phyloP scores from a whole-genome alignment of 1,284 basidiomycete genomes.

The Rhodotorula sp. region DNA sequence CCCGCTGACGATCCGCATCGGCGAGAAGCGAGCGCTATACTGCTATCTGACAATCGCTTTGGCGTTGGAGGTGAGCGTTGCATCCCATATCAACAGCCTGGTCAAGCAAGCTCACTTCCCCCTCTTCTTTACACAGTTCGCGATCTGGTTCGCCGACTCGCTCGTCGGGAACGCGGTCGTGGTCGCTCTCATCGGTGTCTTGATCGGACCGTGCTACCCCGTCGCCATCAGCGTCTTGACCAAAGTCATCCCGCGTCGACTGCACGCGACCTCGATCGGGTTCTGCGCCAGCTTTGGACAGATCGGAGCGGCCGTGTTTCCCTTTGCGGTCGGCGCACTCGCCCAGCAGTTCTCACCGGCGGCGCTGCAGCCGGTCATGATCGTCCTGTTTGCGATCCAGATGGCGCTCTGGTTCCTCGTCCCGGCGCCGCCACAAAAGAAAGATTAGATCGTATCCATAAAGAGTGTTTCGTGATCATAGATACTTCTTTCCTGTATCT shows the following conservation, averaged over 20 bases:
- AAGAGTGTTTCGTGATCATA: too few relatives aligned
- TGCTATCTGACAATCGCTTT: constrained; percentile 23
- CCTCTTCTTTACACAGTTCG: constrained; percentile 6
- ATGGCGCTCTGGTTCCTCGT: constrained; percentile 11
- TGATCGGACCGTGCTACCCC: constrained; percentile 4
- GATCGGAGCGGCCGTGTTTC: constrained; percentile 24
- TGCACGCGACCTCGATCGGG: constrained; percentile 21
- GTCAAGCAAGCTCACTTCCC: not conserved
- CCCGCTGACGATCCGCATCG: constrained; percentile 25
- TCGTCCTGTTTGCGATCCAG: constrained; percentile 37
- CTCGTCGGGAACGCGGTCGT: constrained; percentile 34
- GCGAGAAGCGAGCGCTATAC: constrained; percentile 26
- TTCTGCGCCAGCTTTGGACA: constrained; percentile 34
- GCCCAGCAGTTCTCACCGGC: constrained; percentile 19
- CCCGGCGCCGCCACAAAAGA: constrained; percentile 11
- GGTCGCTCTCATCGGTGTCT: constrained; percentile 20
- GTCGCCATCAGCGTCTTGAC: constrained; percentile 23
- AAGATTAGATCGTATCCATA: constrained; percentile 12
- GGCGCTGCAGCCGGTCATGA: constrained; percentile 33
- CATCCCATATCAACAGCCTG: not conserved
- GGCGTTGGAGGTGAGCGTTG: constrained; percentile 14
- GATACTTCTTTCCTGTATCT: not conserved
- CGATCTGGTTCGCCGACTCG: constrained; percentile 32
- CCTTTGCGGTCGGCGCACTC: constrained; percentile 36
- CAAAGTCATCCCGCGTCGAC: constrained; percentile 16